A percentile compares a stretch with the other conserved stretches of the same genome.
phyloP scores from a whole-genome alignment of 2,329 filamentous ascomycete genomes.

The Coniella lustricola region DNA sequence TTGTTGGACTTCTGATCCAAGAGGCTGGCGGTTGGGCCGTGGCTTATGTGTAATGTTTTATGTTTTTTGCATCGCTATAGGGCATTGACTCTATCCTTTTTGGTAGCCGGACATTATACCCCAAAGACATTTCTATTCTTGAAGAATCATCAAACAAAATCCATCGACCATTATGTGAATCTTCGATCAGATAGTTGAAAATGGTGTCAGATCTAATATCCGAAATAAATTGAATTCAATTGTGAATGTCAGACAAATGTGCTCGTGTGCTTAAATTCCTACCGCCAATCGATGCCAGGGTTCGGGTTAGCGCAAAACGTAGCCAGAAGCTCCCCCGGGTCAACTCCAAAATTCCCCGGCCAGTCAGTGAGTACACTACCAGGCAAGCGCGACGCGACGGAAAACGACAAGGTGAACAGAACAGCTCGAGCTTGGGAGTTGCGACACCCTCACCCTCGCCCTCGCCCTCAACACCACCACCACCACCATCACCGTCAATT shows the following conservation, averaged over 20 bases:
- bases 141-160: too few relatives aligned
- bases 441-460: too few relatives aligned
- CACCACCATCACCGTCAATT: background rate
- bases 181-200: too few relatives aligned
- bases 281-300: background rate
- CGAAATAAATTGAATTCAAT: too few relatives aligned
- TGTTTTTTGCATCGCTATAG: conserved; percentile 13
- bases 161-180: too few relatives aligned
- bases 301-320: background rate
- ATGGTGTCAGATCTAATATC: too few relatives aligned
- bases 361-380: background rate
- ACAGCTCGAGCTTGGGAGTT: background rate
- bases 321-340: background rate
- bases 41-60: conserved; percentile 16
- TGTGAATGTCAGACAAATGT: too few relatives aligned
- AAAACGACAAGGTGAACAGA: background rate
- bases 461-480: too few relatives aligned
- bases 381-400: conserved; percentile 8
- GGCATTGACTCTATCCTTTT: conserved; percentile 4
- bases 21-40: conserved; percentile 4
- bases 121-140: conserved; percentile 1
- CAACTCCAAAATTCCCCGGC: conserved; percentile 10
- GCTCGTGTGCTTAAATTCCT: too few relatives aligned
- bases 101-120: conserved; percentile 12
- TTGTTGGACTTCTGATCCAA: conserved; percentile 1